A percentile compares a stretch with the other conserved stretches of the same genome.
Conservation (phyloP, 2,329 filamentous ascomycete genomes). For the Hypoxylon sp. region DNA sequence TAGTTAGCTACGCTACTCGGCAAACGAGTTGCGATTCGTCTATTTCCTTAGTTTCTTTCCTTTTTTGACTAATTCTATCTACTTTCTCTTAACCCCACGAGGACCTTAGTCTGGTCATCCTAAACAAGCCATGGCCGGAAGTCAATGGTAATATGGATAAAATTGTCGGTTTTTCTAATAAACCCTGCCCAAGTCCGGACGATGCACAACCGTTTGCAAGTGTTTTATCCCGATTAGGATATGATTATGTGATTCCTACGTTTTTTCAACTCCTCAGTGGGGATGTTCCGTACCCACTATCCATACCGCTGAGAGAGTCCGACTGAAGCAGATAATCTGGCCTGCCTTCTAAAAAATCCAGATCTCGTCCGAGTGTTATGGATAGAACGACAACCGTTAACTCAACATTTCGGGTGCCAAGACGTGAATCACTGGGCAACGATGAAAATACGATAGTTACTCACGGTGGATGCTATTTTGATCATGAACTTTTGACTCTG, state of each 20-base stretch:
- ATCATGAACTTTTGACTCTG: constrained; percentile 5
- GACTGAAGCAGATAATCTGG: constrained; percentile 15
- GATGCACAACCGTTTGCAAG: constrained; percentile 31
- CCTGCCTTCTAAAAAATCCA: constrained; percentile 10
- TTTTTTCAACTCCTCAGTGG: constrained; percentile 28
- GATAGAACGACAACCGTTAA: constrained; percentile 3
- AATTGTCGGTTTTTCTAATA: constrained; percentile 25
- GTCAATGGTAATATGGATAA: constrained; percentile 43
- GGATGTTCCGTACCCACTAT: constrained; percentile 34
- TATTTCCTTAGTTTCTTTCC: constrained; percentile 31
- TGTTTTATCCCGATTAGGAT: constrained; percentile 34
- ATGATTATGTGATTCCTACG: constrained; percentile 17
- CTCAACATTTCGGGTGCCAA: constrained; percentile 22
- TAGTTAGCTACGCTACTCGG: background rate
- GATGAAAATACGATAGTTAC: constrained; percentile 10
- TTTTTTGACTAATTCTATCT: constrained; percentile 24
- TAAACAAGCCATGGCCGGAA: constrained; percentile 26
- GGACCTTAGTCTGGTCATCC: constrained; percentile 23
- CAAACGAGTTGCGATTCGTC: constrained; percentile 23
- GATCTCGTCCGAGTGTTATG: constrained; percentile 18
- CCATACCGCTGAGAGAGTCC: constrained; percentile 14
- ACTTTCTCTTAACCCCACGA: constrained; percentile 21
- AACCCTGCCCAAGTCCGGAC: constrained; percentile 36
- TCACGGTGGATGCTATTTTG: constrained; percentile 3
- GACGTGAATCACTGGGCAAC: constrained; percentile 11